Evolutionary conservation across 1,284 basidiomycete species (phyloP).

Genomic region (Fomes fomentarius): DNA sequence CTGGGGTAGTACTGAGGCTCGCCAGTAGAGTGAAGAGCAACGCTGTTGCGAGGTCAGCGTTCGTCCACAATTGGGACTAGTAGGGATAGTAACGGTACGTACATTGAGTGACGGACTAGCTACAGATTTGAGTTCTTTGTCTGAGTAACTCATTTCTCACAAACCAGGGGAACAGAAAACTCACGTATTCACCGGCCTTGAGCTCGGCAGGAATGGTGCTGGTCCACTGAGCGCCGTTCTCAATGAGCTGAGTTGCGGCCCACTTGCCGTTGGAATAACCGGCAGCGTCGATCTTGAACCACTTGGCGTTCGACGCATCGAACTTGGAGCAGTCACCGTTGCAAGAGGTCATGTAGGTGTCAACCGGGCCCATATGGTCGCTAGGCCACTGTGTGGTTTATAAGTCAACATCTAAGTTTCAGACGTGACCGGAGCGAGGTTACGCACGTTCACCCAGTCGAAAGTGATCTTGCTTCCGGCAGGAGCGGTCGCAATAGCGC

Average conservation of each 20-base stretch:
- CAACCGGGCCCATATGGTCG: conserved; percentile 39
- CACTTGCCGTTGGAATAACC: conserved; percentile 38
- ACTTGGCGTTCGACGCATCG: conserved; percentile 37
- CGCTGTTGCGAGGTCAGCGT: conserved; percentile 15
- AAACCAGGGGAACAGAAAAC: conserved; percentile 10
- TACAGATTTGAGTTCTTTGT: too few relatives aligned
- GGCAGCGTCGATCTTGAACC: conserved; percentile 42
- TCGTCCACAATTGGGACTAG: not conserved
- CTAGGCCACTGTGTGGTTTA: conserved; percentile 11
- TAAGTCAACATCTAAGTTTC: not conserved
- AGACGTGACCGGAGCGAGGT: not conserved
- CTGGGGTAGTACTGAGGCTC: conserved; percentile 35
- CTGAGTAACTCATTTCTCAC: not conserved
- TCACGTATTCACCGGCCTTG: conserved; percentile 40
- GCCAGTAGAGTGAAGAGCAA: conserved; percentile 35
- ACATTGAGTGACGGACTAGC: conserved; percentile 42
- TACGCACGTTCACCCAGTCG: conserved; percentile 32
- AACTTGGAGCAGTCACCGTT: conserved; percentile 39
- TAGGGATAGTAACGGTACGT: conserved; percentile 18
- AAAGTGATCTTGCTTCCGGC: conserved; percentile 35
- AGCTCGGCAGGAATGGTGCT: conserved; percentile 39
- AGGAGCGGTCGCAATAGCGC: conserved; percentile 26
- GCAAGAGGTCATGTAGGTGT: conserved; percentile 43
- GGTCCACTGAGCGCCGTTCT: conserved; percentile 32
- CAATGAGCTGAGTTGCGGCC: conserved; percentile 37